Percentiles rank a stretch among this genome's conserved stretches.
phyloP scores from a whole-genome alignment of 805 yeast species.

The Suhomyces kilbournensis region DNA sequence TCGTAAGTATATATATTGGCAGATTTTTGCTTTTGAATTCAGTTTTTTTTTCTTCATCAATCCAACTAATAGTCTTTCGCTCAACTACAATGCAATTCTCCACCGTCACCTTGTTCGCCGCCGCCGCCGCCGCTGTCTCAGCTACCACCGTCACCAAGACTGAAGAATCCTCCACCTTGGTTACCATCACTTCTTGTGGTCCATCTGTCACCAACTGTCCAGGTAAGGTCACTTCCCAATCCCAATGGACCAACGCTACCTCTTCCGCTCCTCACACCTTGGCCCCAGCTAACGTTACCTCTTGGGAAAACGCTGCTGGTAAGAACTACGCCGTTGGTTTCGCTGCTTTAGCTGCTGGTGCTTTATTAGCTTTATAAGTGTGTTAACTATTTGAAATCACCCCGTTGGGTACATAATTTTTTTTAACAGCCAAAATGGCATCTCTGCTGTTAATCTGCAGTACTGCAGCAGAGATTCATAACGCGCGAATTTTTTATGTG shows the following conservation, averaged over 20 bases:
- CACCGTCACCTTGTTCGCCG: constrained; percentile 38
- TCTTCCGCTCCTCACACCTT: constrained; percentile 14
- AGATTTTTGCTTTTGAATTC: background rate
- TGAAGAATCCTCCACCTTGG: constrained; percentile 33
- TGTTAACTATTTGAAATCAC: background rate
- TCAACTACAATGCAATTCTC: constrained; percentile 46
- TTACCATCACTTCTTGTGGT: constrained; percentile 42
- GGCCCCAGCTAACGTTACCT: constrained; percentile 11
- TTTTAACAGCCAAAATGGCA: background rate
- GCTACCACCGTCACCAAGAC: constrained; percentile 31
- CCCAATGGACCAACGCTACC: constrained; percentile 15
- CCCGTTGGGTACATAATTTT: background rate
- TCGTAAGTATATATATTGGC: constrained; percentile 1
- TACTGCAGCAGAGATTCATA: background rate
- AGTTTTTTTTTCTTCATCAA: constrained; percentile 15
- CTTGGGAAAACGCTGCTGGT: constrained; percentile 26
- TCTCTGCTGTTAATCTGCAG: background rate
- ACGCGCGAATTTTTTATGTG: background rate
- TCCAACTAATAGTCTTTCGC: constrained; percentile 37
- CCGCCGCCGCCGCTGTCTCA: constrained; percentile 35
- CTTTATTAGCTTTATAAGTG: constrained; percentile 31
- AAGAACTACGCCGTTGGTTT: constrained; percentile 14
- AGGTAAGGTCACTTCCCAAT: constrained; percentile 15
- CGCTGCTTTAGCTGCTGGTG: constrained; percentile 21
- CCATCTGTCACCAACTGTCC: constrained; percentile 44